These are phyloP conservation scores for Pythium angustatum DNA, from an alignment of 352 stramenopile species.

Conservation along the genomic window DNA sequence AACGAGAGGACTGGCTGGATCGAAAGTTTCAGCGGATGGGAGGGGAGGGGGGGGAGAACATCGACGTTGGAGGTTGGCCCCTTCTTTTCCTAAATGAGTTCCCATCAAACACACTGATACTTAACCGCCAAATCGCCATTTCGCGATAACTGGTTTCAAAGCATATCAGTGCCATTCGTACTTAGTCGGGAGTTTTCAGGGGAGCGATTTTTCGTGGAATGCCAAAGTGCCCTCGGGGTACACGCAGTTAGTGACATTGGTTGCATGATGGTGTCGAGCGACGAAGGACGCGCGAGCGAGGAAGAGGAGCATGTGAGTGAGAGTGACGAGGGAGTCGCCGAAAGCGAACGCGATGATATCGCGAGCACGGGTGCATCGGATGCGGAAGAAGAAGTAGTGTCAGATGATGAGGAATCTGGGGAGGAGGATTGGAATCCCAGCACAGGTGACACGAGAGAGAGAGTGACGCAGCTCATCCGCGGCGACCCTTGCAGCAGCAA, in stretches of 20 bases:
- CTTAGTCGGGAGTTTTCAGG: neutral
- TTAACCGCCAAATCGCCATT: neutral
- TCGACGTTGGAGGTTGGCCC: constrained; percentile 7
- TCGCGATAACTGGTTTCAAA: constrained; percentile 1
- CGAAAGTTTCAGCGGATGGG: constrained; percentile 30
- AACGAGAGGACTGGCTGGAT: constrained; percentile 24
- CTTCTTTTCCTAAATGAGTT: constrained; percentile 32
- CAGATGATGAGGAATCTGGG: neutral
- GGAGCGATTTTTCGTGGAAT: neutral
- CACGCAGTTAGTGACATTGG: neutral
- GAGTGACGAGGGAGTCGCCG: neutral
- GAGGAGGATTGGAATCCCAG: neutral
- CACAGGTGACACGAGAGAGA: neutral
- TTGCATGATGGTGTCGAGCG: neutral
- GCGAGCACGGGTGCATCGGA: neutral
- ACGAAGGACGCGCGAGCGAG: neutral
- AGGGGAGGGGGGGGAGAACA: constrained; percentile 1
- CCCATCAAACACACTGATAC: neutral
- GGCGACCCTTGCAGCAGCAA: neutral
- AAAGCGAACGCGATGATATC: neutral
- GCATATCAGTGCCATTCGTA: constrained; percentile 6
- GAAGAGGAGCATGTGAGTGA: neutral
- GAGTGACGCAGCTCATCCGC: neutral
- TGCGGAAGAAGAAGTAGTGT: neutral
- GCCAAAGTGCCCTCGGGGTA: neutral